A percentile compares a stretch with the other conserved stretches of the same genome.
Conservation (phyloP, 1,284 basidiomycete species). For the Earliella scabrosa region DNA sequence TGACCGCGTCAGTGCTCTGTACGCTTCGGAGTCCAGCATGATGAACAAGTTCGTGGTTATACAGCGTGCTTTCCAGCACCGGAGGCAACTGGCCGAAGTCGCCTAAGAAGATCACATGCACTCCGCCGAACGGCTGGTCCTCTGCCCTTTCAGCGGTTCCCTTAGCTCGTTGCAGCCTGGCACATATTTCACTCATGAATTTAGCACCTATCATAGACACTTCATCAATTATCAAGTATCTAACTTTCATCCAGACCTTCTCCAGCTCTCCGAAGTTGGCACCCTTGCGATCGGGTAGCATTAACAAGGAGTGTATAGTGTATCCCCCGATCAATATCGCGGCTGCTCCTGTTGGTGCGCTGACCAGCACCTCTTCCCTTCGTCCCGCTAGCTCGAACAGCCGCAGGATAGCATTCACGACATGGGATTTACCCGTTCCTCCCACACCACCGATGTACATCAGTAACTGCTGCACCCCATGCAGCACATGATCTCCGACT, state of each 20-base stretch:
- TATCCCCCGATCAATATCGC: constrained; percentile 11
- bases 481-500: background rate
- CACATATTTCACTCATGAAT: background rate
- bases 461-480: constrained; percentile 10
- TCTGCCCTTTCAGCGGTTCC: background rate
- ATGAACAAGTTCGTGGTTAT: background rate
- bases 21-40: background rate
- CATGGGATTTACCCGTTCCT: constrained; percentile 24
- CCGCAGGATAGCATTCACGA: constrained; percentile 13
- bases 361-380: background rate
- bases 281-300: background rate
- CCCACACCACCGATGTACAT: too few relatives aligned
- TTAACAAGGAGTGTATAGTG: constrained; percentile 15
- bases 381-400: background rate
- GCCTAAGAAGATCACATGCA: constrained; percentile 19
- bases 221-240: constrained; percentile 6
- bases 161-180: constrained; percentile 1
- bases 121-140: constrained; percentile 12
- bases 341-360: constrained; percentile 15
- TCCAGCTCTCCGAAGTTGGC: background rate
- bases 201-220: constrained; percentile 6
- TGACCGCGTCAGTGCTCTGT: background rate
- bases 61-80: background rate
- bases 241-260: background rate
- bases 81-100: constrained; percentile 22